Evolutionary conservation across 805 yeast genomes (phyloP).

Genomic region (Pichia insulana): DNA sequence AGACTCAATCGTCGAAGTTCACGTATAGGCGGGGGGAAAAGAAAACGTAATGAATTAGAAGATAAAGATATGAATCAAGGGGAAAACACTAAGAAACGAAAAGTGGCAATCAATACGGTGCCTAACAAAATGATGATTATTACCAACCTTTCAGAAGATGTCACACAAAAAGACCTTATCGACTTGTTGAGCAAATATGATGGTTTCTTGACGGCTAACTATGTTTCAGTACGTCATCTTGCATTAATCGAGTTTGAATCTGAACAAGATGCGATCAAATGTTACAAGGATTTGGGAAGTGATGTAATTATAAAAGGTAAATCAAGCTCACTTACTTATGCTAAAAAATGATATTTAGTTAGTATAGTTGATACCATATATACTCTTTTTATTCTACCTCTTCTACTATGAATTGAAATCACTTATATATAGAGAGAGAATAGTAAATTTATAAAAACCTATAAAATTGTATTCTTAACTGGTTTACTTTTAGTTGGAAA

Average conservation of each 20-base stretch:
- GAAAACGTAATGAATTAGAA: constrained; percentile 14
- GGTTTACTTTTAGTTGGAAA: no score
- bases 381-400: no score
- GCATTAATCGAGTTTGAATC: constrained; percentile 75
- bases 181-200: constrained; percentile 38
- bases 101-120: constrained; percentile 23
- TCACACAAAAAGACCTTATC: constrained; percentile 33
- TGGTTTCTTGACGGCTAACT: constrained; percentile 62
- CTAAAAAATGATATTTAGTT: constrained; percentile 20
- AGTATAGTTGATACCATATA: no score
- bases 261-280: constrained; percentile 37
- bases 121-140: constrained; percentile 65
- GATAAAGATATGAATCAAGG: neutral
- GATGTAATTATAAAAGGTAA: constrained; percentile 13
- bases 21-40: constrained; percentile 15
- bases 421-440: no score
- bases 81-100: neutral
- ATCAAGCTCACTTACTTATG: constrained; percentile 24
- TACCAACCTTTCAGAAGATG: constrained; percentile 48
- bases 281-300: constrained; percentile 19
- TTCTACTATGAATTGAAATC: no score
- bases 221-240: constrained; percentile 57
- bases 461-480: no score
- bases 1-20: neutral
- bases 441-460: no score